Conservation (phyloP, 2,329 filamentous ascomycete genomes). For the Thielaviopsis euricoi region DNA sequence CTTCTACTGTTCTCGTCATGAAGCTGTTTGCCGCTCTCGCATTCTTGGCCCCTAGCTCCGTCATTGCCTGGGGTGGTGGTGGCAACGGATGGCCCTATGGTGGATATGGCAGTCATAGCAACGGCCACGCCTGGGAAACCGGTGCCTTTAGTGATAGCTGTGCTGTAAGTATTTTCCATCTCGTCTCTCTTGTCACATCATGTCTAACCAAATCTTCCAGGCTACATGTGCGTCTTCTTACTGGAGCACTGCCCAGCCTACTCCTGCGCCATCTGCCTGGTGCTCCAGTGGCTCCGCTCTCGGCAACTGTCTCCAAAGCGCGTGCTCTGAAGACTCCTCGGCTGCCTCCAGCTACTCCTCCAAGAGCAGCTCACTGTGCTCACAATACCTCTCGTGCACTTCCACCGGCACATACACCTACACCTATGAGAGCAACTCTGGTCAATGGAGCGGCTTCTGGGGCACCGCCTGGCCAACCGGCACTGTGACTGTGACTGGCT, state of each 20-base stretch:
- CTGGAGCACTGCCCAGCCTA: conserved; percentile 15
- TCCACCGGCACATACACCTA: conserved; percentile 16
- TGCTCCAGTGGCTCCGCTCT: conserved; percentile 13
- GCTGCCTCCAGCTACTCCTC: conserved; percentile 14
- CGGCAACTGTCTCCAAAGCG: conserved; percentile 14
- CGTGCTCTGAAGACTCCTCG: conserved; percentile 13
- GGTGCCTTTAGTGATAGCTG: conserved; percentile 2
- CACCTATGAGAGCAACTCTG: conserved; percentile 11
- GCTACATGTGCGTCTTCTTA: conserved; percentile 15
- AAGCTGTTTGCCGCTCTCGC: conserved; percentile 4
- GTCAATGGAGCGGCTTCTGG: conserved; percentile 11
- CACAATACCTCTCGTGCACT: conserved; percentile 13
- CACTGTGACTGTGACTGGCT: conserved; percentile 16
- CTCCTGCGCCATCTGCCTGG: conserved; percentile 14
- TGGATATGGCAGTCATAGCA: conserved; percentile 1
- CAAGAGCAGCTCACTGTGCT: conserved; percentile 14
- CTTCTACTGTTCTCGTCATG: neutral
- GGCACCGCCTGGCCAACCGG: conserved; percentile 13
- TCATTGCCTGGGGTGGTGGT: conserved; percentile 6
- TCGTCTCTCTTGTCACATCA: neutral
- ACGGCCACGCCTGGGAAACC: conserved; percentile 4
- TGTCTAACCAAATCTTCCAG: neutral
- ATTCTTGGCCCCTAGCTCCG: conserved; percentile 6
- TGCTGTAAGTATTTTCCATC: conserved; percentile 11
- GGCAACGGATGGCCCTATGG: conserved; percentile 9